phyloP scores from a whole-genome alignment of 805 yeast species.

The Isabelozyma rhagii region DNA sequence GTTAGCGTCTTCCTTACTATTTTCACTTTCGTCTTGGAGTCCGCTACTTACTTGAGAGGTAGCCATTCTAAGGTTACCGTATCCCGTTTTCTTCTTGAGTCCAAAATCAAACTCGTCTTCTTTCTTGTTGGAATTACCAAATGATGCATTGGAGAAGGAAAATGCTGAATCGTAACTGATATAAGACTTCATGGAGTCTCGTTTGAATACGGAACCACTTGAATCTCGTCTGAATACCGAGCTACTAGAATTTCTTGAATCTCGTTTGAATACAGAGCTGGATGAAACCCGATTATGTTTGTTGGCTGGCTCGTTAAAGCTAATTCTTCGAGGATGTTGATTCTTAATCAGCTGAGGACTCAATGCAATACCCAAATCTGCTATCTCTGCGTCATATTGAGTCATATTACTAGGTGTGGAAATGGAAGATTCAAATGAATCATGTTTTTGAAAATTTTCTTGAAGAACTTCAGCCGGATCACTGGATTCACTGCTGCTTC shows the following conservation, averaged over 20 bases:
- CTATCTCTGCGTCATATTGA: constrained; percentile 37
- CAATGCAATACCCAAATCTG: constrained; percentile 40
- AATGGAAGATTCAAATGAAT: constrained; percentile 15
- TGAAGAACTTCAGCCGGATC: background rate
- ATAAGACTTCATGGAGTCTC: constrained; percentile 48
- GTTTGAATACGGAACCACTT: constrained; percentile 21
- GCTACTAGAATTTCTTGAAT: constrained; percentile 28
- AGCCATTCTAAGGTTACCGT: constrained; percentile 44
- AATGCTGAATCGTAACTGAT: constrained; percentile 59
- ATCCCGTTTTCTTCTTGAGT: constrained; percentile 49
- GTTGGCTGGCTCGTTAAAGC: constrained; percentile 17
- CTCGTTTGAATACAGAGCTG: constrained; percentile 6
- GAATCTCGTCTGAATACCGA: background rate
- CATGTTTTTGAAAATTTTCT: background rate
- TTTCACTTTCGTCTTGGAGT: background rate
- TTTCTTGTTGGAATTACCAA: constrained; percentile 3
- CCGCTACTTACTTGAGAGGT: constrained; percentile 7
- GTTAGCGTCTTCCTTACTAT: constrained; percentile 3
- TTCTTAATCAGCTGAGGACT: constrained; percentile 33
- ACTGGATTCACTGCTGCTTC: background rate
- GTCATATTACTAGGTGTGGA: constrained; percentile 38
- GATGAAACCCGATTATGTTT: constrained; percentile 2
- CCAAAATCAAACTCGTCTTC: constrained; percentile 15
- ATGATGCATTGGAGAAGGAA: constrained; percentile 27
- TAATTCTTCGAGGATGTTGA: constrained; percentile 17